These are phyloP conservation scores for Syzygium jambos DNA, from an alignment of 345 rosid genomes.

Conservation along the genomic window DNA sequence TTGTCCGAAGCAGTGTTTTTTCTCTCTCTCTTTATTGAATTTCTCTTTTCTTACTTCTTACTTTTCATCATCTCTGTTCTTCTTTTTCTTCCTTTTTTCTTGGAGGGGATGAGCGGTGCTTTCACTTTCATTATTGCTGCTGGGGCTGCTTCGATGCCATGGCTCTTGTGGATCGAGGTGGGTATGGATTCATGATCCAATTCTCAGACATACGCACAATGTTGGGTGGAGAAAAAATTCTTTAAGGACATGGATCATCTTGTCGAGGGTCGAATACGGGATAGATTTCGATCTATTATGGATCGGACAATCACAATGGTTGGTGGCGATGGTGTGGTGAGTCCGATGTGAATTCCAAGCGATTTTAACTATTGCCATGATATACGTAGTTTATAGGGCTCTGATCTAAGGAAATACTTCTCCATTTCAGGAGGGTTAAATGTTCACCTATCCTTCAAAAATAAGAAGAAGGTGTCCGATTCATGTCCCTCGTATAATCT, in stretches of 20 bases:
- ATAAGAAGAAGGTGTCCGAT: background rate
- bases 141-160: background rate
- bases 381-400: background rate
- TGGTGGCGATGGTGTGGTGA: background rate
- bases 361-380: background rate
- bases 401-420: background rate
- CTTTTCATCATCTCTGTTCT: background rate
- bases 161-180: background rate
- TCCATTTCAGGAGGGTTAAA: fast-evolving
- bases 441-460: background rate
- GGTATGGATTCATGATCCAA: background rate
- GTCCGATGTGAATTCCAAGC: background rate
- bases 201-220: background rate
- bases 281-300: background rate
- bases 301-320: background rate
- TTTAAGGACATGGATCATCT: background rate
- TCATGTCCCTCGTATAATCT: background rate
- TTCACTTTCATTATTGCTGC: background rate
- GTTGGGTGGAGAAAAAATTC: background rate
- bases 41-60: background rate
- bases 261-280: background rate
- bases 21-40: background rate
- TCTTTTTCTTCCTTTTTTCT: background rate
- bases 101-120: background rate
- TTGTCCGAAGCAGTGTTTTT: background rate